These are phyloP conservation scores for Luffa aegyptiaca DNA, from an alignment of 306 rosid genomes.

Conservation along the genomic window DNA sequence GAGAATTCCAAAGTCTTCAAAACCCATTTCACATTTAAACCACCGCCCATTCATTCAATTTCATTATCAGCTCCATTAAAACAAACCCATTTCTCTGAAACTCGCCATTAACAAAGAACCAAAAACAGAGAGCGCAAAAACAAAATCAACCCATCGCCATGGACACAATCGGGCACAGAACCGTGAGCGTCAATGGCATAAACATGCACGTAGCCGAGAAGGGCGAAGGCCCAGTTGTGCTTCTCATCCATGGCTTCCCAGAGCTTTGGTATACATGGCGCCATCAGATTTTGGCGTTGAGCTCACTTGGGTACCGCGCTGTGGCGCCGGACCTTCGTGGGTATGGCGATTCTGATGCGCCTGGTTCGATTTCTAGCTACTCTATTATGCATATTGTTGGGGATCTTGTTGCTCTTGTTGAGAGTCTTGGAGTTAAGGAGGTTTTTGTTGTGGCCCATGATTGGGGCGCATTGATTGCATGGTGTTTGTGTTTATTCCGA, in stretches of 20 bases:
- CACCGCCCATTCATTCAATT: background rate
- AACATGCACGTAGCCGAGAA: slow-evolving; percentile 67
- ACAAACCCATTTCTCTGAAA: background rate
- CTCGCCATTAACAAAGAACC: no score
- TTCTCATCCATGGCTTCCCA: slow-evolving; percentile 72
- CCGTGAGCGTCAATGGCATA: slow-evolving; percentile 51
- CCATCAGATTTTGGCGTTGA: slow-evolving; percentile 47
- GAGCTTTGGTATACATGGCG: slow-evolving; percentile 76
- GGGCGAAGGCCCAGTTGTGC: slow-evolving; percentile 56
- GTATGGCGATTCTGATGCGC: slow-evolving; percentile 47
- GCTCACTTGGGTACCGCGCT: slow-evolving; percentile 44
- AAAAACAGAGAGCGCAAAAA: background rate
- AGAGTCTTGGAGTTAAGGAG: slow-evolving; percentile 26
- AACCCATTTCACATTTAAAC: background rate
- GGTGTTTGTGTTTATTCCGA: slow-evolving; percentile 45
- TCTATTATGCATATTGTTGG: slow-evolving; percentile 43
- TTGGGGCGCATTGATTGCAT: slow-evolving; percentile 61
- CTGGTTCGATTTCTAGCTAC: slow-evolving; percentile 27
- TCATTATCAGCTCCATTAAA: background rate
- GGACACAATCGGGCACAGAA: slow-evolving; percentile 43
- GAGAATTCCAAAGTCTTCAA: background rate
- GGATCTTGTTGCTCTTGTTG: slow-evolving; percentile 37
- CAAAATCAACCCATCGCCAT: slow-evolving; percentile 7
- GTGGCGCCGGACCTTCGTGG: slow-evolving; percentile 68
- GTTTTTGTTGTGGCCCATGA: slow-evolving; percentile 67